phyloP scores from a whole-genome alignment of 805 yeast species.

The Lachancea sp. region DNA sequence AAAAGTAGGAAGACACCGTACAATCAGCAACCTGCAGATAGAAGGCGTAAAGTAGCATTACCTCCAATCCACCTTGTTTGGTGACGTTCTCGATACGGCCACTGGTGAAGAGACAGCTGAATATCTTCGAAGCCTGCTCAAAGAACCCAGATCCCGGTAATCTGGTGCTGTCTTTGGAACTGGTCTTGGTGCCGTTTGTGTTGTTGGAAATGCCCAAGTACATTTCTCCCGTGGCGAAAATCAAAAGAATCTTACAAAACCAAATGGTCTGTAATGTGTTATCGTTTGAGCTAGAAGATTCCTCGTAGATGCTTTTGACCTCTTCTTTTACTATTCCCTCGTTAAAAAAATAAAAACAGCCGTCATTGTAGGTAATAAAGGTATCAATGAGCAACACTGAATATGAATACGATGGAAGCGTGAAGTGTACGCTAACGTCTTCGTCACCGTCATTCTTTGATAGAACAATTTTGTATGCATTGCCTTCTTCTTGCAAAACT shows the following conservation, averaged over 20 bases:
- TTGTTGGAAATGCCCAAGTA: slow-evolving; percentile 70
- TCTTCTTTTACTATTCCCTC: slow-evolving; percentile 72
- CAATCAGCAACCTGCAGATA: slow-evolving; percentile 80
- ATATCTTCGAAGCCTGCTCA: slow-evolving; percentile 71
- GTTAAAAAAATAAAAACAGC: slow-evolving; percentile 77
- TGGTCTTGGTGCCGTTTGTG: slow-evolving; percentile 39
- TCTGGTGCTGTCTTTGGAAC: slow-evolving; percentile 34
- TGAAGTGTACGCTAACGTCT: slow-evolving; percentile 54
- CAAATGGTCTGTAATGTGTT: slow-evolving; percentile 69
- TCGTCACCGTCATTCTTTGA: slow-evolving; percentile 47
- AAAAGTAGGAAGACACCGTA: slow-evolving; percentile 73
- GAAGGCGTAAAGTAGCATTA: slow-evolving; percentile 65
- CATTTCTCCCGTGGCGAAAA: slow-evolving; percentile 79
- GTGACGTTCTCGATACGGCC: slow-evolving; percentile 77
- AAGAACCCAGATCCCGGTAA: slow-evolving; percentile 77
- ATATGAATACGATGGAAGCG: slow-evolving; percentile 69
- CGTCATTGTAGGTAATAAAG: slow-evolving; percentile 72
- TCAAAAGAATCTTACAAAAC: slow-evolving; percentile 68
- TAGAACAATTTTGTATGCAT: slow-evolving; percentile 63
- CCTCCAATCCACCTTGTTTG: slow-evolving; percentile 66
- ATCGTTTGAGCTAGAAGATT: slow-evolving; percentile 36
- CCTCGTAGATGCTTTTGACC: slow-evolving; percentile 54
- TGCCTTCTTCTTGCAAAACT: slow-evolving; percentile 66
- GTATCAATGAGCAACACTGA: slow-evolving; percentile 71
- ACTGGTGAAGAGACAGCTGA: slow-evolving; percentile 68